Conservation (phyloP, 2,329 filamentous ascomycete species). For the Knufia petricola region DNA sequence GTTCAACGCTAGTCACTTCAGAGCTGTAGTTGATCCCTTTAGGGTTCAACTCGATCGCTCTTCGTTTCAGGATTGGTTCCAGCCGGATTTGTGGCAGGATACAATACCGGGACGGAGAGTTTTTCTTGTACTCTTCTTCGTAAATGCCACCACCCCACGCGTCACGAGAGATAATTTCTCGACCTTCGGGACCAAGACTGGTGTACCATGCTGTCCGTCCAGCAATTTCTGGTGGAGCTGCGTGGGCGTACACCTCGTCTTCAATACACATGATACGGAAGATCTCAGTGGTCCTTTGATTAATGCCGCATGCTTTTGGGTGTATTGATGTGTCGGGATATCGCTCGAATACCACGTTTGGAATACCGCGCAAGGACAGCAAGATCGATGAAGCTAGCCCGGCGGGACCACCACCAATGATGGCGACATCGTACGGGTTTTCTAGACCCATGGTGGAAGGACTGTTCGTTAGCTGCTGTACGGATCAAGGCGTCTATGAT, state of each 20-base stretch:
- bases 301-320: constrained; percentile 27
- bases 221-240: constrained; percentile 22
- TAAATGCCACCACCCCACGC: constrained; percentile 26
- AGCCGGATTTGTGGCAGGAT: constrained; percentile 30
- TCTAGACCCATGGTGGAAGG: not conserved
- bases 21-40: constrained; percentile 23
- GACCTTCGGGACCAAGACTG: constrained; percentile 24
- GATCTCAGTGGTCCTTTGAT: constrained; percentile 23
- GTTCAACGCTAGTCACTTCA: constrained; percentile 23
- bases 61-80: constrained; percentile 27
- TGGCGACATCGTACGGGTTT: constrained; percentile 19
- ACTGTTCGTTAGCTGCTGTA: too few relatives aligned
- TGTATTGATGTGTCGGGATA: constrained; percentile 27
- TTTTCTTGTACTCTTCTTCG: constrained; percentile 20
- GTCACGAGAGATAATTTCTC: constrained; percentile 25
- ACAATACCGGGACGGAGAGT: constrained; percentile 25
- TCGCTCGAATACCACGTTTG: constrained; percentile 26
- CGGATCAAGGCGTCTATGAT: too few relatives aligned
- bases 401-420: constrained; percentile 27
- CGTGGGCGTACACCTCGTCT: constrained; percentile 22
- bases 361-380: constrained; percentile 25
- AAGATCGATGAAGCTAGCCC: constrained; percentile 27
- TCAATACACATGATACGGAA: constrained; percentile 27
- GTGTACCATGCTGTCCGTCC: constrained; percentile 28
- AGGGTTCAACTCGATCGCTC: constrained; percentile 27